Base-by-base conservation (phyloP, 2,329 filamentous ascomycete genomes). In the Didymella glomerata region DNA sequence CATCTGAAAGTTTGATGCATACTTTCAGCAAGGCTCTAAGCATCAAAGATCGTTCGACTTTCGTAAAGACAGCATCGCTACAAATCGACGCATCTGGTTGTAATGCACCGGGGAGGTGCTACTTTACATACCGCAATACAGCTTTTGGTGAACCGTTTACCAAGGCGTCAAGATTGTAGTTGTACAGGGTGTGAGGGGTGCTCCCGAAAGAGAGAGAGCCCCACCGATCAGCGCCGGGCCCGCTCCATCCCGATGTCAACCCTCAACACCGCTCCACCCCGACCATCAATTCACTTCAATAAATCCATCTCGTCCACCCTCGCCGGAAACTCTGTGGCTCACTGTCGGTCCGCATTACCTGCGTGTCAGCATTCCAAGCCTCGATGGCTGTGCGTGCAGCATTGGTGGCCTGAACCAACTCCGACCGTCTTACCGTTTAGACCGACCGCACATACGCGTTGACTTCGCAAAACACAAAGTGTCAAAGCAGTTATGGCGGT, bases 181-280 rank as follows among this genome's bases (percentile, higher is more conserved):
- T n/a, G n/a, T n/a, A n/a, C n/a, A n/a, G n/a, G n/a, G n/a, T n/a
- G n/a, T n/a, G n/a, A n/a, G n/a, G n/a, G n/a, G n/a, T n/a, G n/a
- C n/a, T n/a, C n/a, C n/a, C n/a, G n/a, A n/a, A n/a, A n/a, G 30
- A 11, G 27, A 32, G 4, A 4, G 14, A 10, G 41, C 41, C 54
- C 54, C 54, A 57, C 54, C 20, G 11, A 51, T 48, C 54, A 30
- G 28, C 44, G 36, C 48, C 20, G n/a, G 44, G 42, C 36, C 10
- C 20, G 46, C 16, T 8, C 30, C 14, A 34, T 48, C 30, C 42
- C 32, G 25, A 6, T 22, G 22, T 20, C 42, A 20, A 18, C n/a
- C 13, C 16, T 10, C 20, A 11, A 16, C 20, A 38, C 30, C 14
- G 3, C 40, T 28, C 22, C 28, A 36, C 30, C 24, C 24, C 20